These are phyloP conservation scores for Polytrichum formosum DNA, from an alignment of 225 moss, liverwort and hornwort genomes.

Conservation along the genomic window DNA sequence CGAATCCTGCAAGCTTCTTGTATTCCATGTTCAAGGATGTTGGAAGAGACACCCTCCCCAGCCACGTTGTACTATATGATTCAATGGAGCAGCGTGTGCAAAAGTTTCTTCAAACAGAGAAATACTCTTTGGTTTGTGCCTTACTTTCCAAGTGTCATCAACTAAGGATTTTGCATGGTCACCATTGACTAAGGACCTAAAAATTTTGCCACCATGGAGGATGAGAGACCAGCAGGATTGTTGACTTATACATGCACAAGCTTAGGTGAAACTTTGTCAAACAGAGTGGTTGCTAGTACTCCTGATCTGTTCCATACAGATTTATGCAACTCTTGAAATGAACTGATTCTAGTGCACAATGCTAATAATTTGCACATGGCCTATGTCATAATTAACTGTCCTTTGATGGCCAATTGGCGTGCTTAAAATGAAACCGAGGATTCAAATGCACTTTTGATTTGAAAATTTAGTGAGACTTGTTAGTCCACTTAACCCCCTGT, in stretches of 20 bases:
- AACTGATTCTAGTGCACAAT: no score
- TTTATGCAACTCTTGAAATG: not conserved
- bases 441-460: no score
- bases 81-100: slow-evolving; percentile 59
- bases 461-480: no score
- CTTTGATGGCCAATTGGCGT: no score
- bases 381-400: no score
- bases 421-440: no score
- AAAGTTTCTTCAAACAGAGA: slow-evolving; percentile 52
- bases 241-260: not conserved
- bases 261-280: not conserved
- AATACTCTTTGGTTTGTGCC: slow-evolving; percentile 56
- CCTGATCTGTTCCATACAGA: not conserved
- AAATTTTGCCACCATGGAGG: no score
- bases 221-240: no score
- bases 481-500: no score
- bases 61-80: slow-evolving; percentile 82
- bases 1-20: slow-evolving; percentile 66
- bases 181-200: no score
- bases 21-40: slow-evolving; percentile 48
- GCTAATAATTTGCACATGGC: no score
- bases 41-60: slow-evolving; percentile 44
- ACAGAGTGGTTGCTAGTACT: not conserved
- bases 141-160: not conserved
- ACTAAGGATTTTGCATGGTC: no score